These are phyloP conservation scores for Aureobasidium zeae DNA, from an alignment of 2,329 filamentous ascomycete species.

Conservation along the genomic window DNA sequence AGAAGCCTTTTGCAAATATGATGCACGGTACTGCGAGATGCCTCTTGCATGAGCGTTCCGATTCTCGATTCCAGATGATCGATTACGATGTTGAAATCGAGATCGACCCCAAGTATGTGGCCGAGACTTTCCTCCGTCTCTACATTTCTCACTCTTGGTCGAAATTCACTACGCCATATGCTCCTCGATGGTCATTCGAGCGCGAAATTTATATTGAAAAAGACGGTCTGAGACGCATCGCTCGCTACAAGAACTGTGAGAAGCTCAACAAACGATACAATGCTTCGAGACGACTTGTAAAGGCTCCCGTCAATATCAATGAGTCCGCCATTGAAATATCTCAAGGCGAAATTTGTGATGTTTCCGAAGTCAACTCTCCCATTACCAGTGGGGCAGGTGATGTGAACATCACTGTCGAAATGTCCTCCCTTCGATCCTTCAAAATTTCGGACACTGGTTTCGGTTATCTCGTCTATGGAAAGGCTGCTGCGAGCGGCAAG, in stretches of 20 bases:
- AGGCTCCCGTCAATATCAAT: neutral
- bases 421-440: no score
- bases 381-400: no score
- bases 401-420: no score
- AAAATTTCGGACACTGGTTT: no score
- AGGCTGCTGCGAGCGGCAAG: no score
- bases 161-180: neutral
- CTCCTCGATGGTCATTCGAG: neutral
- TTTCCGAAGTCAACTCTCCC: no score
- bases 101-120: neutral
- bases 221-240: neutral
- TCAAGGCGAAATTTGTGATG: no score
- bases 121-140: neutral
- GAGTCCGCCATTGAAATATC: neutral
- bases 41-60: slow-evolving; percentile 19
- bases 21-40: slow-evolving; percentile 21
- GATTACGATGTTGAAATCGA: slow-evolving; percentile 18
- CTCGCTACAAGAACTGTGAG: neutral
- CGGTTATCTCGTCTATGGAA: no score
- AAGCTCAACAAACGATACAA: neutral
- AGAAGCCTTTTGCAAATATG: slow-evolving; percentile 17
- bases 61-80: slow-evolving; percentile 22
- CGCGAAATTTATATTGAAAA: neutral
- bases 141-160: neutral
- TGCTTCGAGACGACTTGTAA: neutral